These are phyloP conservation scores for Spathaspora girioi DNA, from an alignment of 805 yeast species.

Conservation along the genomic window DNA sequence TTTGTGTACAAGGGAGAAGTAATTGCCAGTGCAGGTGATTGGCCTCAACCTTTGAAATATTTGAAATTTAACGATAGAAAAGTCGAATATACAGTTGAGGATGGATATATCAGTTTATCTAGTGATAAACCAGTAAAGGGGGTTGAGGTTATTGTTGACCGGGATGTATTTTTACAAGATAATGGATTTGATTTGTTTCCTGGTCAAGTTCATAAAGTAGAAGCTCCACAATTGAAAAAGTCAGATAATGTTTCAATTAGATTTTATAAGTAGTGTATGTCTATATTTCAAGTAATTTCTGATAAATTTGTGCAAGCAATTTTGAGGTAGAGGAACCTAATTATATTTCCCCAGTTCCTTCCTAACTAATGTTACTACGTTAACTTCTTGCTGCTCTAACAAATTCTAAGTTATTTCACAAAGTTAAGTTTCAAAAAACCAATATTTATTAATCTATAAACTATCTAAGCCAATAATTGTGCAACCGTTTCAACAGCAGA, in stretches of 20 bases:
- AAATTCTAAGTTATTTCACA: too few relatives aligned
- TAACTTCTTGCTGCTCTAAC: too few relatives aligned
- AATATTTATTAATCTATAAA: constrained; percentile 26
- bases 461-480: constrained; percentile 17
- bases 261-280: constrained; percentile 13
- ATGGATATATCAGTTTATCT: constrained; percentile 19
- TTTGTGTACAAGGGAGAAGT: constrained; percentile 13
- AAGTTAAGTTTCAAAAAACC: too few relatives aligned
- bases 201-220: constrained; percentile 17
- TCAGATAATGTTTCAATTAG: constrained; percentile 14
- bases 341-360: too few relatives aligned
- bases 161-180: constrained; percentile 30
- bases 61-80: constrained; percentile 26
- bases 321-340: too few relatives aligned
- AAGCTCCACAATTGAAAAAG: constrained; percentile 10
- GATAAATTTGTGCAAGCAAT: too few relatives aligned
- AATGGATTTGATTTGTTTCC: constrained; percentile 51
- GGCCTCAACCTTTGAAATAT: constrained; percentile 51
- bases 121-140: constrained; percentile 43
- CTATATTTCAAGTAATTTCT: too few relatives aligned
- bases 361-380: too few relatives aligned
- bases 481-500: too few relatives aligned
- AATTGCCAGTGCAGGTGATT: constrained; percentile 35
- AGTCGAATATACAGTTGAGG: constrained; percentile 17
- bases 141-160: constrained; percentile 28